Percentiles rank a stretch among this genome's conserved stretches.
Conservation (phyloP, 768 basidiomycete species). For the Kwoniella mangroviensis region DNA sequence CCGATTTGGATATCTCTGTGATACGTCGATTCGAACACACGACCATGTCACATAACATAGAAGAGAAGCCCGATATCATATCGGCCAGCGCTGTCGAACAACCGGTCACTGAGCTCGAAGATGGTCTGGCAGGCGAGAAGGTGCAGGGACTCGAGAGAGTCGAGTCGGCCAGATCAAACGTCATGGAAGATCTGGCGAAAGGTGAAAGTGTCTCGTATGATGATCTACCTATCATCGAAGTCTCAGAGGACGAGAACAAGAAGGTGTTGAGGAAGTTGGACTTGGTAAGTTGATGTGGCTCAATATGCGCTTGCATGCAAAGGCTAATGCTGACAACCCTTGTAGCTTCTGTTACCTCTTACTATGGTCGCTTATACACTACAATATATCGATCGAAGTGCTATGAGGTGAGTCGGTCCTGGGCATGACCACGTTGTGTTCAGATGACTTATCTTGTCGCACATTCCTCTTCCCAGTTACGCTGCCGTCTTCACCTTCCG, state of each 20-base stretch:
- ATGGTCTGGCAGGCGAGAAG: constrained; percentile 6
- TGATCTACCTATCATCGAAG: constrained; percentile 30
- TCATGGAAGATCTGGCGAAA: constrained; percentile 29
- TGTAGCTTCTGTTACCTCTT: constrained; percentile 34
- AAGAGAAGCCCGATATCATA: constrained; percentile 5
- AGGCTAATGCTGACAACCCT: not conserved
- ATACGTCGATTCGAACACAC: too few species aligned
- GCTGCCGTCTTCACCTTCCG: constrained; percentile 42
- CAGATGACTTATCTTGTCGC: not conserved
- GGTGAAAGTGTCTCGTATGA: constrained; percentile 27
- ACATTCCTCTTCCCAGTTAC: constrained; percentile 22
- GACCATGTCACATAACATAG: constrained; percentile 7
- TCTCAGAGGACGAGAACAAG: constrained; percentile 27
- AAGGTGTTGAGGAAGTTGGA: constrained; percentile 40
- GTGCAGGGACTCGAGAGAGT: constrained; percentile 17
- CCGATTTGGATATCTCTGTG: too few species aligned
- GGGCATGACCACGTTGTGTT: not conserved
- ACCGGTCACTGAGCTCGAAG: not conserved
- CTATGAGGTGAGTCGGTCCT: constrained; percentile 32
- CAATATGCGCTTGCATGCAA: too few species aligned
- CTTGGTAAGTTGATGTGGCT: constrained; percentile 18
- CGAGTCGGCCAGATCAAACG: constrained; percentile 27
- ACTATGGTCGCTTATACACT: constrained; percentile 41
- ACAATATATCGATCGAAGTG: constrained; percentile 44
- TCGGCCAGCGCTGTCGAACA: not conserved